A percentile compares a stretch with the other conserved stretches of the same genome.
Evolutionary conservation across 192 early-diverging fungal genomes (phyloP).

Genomic region (Linnemannia elongata): DNA sequence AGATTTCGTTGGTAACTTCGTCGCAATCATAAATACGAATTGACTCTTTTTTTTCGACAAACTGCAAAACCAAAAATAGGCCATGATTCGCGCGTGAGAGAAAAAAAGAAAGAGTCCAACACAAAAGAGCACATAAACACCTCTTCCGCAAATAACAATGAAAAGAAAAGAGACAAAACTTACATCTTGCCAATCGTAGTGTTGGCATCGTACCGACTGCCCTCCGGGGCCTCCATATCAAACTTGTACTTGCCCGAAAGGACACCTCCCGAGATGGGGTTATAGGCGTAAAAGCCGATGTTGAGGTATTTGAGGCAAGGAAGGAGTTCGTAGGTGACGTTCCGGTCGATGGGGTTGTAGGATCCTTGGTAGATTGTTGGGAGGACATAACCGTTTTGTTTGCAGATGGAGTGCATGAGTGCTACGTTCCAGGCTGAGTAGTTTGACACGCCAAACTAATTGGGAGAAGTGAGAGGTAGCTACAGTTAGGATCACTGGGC

Average conservation of each 20-base stretch:
- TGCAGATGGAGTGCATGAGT: constrained; percentile 35
- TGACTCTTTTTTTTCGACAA: too few relatives aligned
- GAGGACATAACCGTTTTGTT: constrained; percentile 36
- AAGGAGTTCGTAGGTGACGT: constrained; percentile 60
- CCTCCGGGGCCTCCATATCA: background rate
- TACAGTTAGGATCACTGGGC: background rate
- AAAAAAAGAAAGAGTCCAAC: background rate
- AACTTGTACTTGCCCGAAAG: constrained; percentile 34
- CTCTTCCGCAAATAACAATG: too few relatives aligned
- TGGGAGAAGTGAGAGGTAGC: background rate
- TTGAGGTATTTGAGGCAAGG: constrained; percentile 67
- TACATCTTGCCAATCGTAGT: constrained; percentile 7
- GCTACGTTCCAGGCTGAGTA: constrained; percentile 35
- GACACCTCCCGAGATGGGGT: constrained; percentile 59
- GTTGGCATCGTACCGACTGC: constrained; percentile 19
- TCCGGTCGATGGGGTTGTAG: constrained; percentile 45
- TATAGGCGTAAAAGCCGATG: constrained; percentile 74
- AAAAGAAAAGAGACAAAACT: background rate
- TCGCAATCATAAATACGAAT: too few relatives aligned
- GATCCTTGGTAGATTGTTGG: constrained; percentile 47
- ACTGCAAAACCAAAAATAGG: too few relatives aligned
- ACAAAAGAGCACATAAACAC: background rate
- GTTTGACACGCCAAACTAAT: constrained; percentile 43
- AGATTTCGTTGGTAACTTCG: background rate
- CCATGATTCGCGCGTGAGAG: too few relatives aligned